Evolutionary conservation across 2,329 filamentous ascomycete species (phyloP), one percentile per base, ranked within the genome.

Genomic region (Fusarium drepaniforme): DNA sequence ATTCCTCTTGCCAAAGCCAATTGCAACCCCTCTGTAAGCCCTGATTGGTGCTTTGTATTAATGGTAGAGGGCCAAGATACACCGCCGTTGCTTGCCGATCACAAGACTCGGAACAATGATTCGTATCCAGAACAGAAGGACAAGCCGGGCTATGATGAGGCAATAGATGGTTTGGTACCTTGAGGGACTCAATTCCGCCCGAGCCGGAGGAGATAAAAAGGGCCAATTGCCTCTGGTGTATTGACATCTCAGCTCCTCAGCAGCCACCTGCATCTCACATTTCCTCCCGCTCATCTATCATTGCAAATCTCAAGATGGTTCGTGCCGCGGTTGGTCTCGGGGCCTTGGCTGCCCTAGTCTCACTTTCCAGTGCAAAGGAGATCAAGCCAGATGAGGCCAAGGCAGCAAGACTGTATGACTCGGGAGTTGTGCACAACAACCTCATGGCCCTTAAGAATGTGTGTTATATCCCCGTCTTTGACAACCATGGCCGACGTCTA

Each of bases 371-470:
- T 13, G 76, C 57, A 11, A 77, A 78, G 64, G 76, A 78, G 49
- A 71, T 78, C 1, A 49, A 76, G 59, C 67, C 73, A 8, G 59
- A 78, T 2, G 56, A 68, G 16, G 62, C 66, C 18, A 68, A 64
- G 40, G 76, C 65, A 1, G 65, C 64, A 1, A 58, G 59, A 44
- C 65, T 76, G 1, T 78, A 78, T 5, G 75, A 78, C 60, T 67
- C 71, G 0, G 76, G 76, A 12, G n/a, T 68, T 5, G 21, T 78
- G 11, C 76, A 78, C 38, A 74, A 78, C 37, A 53, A 66, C 25
- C 59, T 77, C 9, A 77, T 77, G 75, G 68, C 64, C 30, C 62
- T 16, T 5, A 78, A 78, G 49, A 8, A 70, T 59, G 75, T 59
- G 21, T 5, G 67, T 53, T 11, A 3, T 4, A 8, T 3, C 7